These are phyloP conservation scores for Trichoderma hamatum DNA, from an alignment of 2,329 filamentous ascomycete species.

Conservation along the genomic window DNA sequence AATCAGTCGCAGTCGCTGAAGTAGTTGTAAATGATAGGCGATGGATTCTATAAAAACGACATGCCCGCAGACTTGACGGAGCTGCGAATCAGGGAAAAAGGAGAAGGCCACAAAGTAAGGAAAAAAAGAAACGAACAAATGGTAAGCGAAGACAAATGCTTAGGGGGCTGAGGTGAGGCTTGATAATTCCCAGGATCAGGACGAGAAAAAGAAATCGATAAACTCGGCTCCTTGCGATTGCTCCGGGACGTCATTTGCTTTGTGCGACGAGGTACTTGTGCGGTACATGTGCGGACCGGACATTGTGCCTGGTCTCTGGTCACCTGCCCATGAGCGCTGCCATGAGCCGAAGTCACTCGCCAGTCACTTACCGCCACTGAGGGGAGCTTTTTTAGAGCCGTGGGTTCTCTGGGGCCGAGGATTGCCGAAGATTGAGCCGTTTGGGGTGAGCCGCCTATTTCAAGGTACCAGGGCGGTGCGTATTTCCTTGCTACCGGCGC, in stretches of 20 bases:
- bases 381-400: conserved; percentile 11
- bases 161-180: conserved; percentile 11
- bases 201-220: conserved; percentile 17
- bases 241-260: conserved; percentile 3
- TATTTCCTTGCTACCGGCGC: neutral
- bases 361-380: conserved; percentile 13
- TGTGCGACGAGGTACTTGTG: neutral
- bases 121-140: neutral
- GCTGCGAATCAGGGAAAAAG: neutral
- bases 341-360: conserved; percentile 1
- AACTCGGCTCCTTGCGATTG: conserved; percentile 9
- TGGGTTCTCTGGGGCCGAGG: conserved; percentile 28
- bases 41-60: conserved; percentile 17
- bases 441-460: neutral
- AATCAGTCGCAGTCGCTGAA: conserved; percentile 4
- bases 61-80: conserved; percentile 23
- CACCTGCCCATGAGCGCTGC: neutral
- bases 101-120: neutral
- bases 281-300: neutral
- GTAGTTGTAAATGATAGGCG: neutral
- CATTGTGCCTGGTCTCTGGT: neutral
- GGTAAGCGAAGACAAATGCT: conserved; percentile 1
- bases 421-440: conserved; percentile 30
- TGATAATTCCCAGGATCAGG: conserved; percentile 4
- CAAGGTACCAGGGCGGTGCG: neutral